Base-by-base conservation (phyloP, 768 basidiomycete species). In the Kondoa malvinella region DNA sequence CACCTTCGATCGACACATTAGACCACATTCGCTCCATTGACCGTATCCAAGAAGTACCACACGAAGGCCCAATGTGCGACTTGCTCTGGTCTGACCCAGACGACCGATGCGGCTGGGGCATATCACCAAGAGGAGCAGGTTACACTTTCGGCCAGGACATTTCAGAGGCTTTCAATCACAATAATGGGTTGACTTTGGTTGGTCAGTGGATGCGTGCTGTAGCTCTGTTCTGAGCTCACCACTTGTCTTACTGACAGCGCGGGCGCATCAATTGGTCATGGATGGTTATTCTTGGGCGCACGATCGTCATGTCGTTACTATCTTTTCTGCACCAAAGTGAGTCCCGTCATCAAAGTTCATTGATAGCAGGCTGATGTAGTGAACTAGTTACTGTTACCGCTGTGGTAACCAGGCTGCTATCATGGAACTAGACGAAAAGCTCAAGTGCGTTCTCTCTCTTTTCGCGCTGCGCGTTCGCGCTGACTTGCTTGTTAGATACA, bases 371-470 rank as follows among this genome's bases (percentile, higher is more conserved):
- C 3, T 27, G 3, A 3, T n/a, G 14, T 59, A 57, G 58, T 62
- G 34, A 2, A 4, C 21, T 56, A 69, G 68, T 33, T 99, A 99
- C 79, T 99, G 94, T 80, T 99, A 99, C 81, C 83, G 95, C 77
- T 99, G 95, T 77, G 95, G 95, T 66, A 99, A 99, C 78, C 95
- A 97, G 76, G 95, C 95, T 66, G 95, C 95, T 63, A 99, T 99
- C 78, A 94, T 99, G 86, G 95, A 99, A 79, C 95, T 99, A 78
- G 95, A 99, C 79, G 79, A 80, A 68, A 77, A 79, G 61, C 72
- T 80, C 69, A 79, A 79, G 40, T 50, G 40, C 8, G 40, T 50
- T 21, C 21, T 50, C 40, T 21, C 21, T 21, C 40, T 50, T 50
- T 50, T 21, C 40, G 21, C 40, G 8, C 12, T 50, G 40, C 40